phyloP scores from a whole-genome alignment of 306 rosid genomes.

The Fragaria iinumae region DNA sequence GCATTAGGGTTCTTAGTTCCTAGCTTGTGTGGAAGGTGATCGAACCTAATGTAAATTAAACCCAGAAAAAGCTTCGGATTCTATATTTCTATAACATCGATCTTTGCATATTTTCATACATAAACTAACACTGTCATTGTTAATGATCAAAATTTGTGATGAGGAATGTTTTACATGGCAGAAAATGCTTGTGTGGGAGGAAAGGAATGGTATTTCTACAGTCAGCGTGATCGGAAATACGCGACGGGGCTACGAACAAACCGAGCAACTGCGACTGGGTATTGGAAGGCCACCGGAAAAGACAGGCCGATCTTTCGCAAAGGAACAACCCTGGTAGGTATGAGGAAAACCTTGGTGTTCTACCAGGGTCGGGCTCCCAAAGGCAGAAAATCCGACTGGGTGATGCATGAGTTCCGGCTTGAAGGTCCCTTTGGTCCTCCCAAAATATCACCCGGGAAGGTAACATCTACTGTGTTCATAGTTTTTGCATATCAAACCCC shows the following conservation, averaged over 20 bases:
- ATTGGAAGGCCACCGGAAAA: conserved; percentile 97
- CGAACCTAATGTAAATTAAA: neutral
- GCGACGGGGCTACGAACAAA: conserved; percentile 86
- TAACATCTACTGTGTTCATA: conserved; percentile 11
- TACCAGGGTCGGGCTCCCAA: conserved; percentile 97
- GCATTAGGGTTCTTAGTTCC: neutral
- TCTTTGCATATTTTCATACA: neutral
- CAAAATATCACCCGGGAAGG: conserved; percentile 54
- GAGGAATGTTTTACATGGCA: conserved; percentile 11
- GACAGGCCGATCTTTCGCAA: conserved; percentile 57
- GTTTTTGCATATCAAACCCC: neutral
- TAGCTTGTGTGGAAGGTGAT: neutral
- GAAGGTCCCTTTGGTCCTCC: conserved; percentile 61
- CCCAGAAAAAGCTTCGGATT: neutral
- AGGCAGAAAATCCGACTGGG: conserved; percentile 88
- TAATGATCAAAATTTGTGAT: conserved; percentile 1
- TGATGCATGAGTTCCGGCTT: conserved; percentile 89
- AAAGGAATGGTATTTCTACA: conserved; percentile 90
- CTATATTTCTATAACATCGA: neutral
- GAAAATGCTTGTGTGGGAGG: conserved; percentile 87
- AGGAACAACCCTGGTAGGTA: conserved; percentile 62
- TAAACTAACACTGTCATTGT: neutral
- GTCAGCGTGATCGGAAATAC: conserved; percentile 76
- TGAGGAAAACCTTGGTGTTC: conserved; percentile 92
- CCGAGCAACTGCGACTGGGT: conserved; percentile 88